phyloP scores from a whole-genome alignment of 106 monocot genomes.

The Apostasia ramifera region DNA sequence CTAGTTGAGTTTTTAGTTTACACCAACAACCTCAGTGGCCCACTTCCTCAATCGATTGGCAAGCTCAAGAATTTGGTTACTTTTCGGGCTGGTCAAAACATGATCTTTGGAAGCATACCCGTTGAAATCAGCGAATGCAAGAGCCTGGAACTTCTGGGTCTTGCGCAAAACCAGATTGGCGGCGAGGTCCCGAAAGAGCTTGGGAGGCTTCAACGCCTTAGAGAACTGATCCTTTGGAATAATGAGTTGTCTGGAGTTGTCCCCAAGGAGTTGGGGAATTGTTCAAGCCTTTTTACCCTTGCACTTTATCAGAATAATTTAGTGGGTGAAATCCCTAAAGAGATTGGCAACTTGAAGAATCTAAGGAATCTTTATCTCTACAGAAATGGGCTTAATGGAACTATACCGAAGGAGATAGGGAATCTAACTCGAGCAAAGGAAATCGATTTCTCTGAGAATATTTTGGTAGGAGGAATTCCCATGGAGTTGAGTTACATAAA shows the following conservation, averaged over 20 bases:
- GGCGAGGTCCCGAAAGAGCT: constrained; percentile 66
- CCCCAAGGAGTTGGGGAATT: constrained; percentile 72
- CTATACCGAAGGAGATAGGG: constrained; percentile 73
- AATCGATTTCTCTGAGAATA: constrained; percentile 93
- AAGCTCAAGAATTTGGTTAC: constrained; percentile 57
- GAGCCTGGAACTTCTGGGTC: constrained; percentile 55
- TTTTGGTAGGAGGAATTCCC: constrained; percentile 64
- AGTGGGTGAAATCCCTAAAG: constrained; percentile 56
- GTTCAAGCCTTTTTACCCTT: constrained; percentile 44
- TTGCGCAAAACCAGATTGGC: constrained; percentile 75
- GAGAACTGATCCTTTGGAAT: constrained; percentile 57
- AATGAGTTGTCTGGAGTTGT: constrained; percentile 62
- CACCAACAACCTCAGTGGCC: constrained; percentile 71
- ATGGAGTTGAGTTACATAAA: constrained; percentile 50
- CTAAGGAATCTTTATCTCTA: constrained; percentile 71
- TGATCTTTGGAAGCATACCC: constrained; percentile 69
- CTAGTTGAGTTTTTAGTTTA: constrained; percentile 62
- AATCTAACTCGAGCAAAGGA: constrained; percentile 47
- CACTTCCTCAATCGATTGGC: constrained; percentile 60
- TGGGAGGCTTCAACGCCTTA: constrained; percentile 44
- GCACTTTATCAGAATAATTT: constrained; percentile 89
- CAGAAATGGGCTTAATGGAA: constrained; percentile 83
- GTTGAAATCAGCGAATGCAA: constrained; percentile 58
- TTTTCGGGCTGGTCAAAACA: constrained; percentile 71
- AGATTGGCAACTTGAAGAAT: constrained; percentile 48